phyloP scores from a whole-genome alignment of 1,284 basidiomycete genomes.

The Ustilago shanxiensis region DNA sequence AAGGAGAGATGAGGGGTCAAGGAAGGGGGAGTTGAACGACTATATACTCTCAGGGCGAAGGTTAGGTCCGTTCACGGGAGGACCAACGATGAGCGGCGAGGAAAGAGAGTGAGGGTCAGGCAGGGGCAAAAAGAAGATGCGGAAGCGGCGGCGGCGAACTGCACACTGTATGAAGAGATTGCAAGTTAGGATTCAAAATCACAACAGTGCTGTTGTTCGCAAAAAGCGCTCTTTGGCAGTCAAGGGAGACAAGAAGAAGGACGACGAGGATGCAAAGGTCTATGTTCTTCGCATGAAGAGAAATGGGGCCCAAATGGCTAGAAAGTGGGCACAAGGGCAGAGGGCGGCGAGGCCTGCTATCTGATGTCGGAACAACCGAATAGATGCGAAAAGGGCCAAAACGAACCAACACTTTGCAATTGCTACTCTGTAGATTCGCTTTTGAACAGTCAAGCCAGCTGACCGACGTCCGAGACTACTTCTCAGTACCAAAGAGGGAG shows the following conservation, averaged over 20 bases:
- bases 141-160: conserved; percentile 2
- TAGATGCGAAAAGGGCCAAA: conserved; percentile 21
- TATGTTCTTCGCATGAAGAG: conserved; percentile 20
- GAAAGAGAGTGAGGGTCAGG: too few relatives aligned
- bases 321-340: conserved; percentile 8
- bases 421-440: neutral
- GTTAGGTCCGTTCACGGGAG: neutral
- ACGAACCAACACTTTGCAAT: neutral
- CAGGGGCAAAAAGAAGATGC: neutral
- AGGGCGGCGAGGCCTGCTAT: conserved; percentile 8
- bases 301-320: conserved; percentile 3
- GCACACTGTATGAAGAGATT: neutral
- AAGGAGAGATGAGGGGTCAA: conserved; percentile 10
- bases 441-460: conserved; percentile 35
- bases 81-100: neutral
- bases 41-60: conserved; percentile 33
- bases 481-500: too few relatives aligned
- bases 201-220: conserved; percentile 11
- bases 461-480: conserved; percentile 19
- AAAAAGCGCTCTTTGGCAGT: conserved; percentile 14
- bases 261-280: neutral
- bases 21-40: conserved; percentile 8
- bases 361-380: conserved; percentile 37
- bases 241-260: neutral
- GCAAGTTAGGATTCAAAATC: neutral